Evolutionary conservation across 208 protist genomes (phyloP).

Genomic region (Sergeia podlipaevii): DNA sequence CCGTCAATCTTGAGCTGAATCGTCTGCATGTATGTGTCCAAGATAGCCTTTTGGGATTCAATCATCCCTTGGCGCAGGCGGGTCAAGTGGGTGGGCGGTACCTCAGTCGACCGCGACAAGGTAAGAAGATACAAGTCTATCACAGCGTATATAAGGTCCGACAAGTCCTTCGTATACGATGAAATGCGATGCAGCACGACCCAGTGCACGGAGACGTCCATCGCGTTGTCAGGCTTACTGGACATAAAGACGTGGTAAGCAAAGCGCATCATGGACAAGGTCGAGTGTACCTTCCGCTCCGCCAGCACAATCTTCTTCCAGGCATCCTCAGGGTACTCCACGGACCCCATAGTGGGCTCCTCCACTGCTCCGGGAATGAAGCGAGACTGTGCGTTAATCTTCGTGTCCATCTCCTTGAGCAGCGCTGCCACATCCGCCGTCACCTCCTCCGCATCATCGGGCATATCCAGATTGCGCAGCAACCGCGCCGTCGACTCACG

Average conservation of each 20-base stretch:
- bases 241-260: conserved; percentile 88
- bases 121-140: conserved; percentile 83
- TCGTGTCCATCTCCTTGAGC: conserved; percentile 70
- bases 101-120: conserved; percentile 65
- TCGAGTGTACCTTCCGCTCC: conserved; percentile 62
- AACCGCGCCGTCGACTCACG: conserved; percentile 71
- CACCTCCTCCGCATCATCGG: conserved; percentile 69
- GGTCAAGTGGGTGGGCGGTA: conserved; percentile 78
- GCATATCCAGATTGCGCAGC: conserved; percentile 87
- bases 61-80: conserved; percentile 75
- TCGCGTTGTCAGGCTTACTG: conserved; percentile 44
- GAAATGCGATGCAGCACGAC: conserved; percentile 87
- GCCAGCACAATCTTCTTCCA: conserved; percentile 70
- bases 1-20: conserved; percentile 67
- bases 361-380: conserved; percentile 79
- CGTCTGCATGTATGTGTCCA: conserved; percentile 82
- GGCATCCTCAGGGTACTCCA: conserved; percentile 66
- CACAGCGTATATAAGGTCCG: conserved; percentile 77
- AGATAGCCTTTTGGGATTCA: conserved; percentile 66
- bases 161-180: conserved; percentile 69
- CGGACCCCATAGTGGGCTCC: conserved; percentile 80
- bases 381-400: conserved; percentile 44
- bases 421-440: conserved; percentile 52
- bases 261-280: conserved; percentile 84
- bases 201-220: conserved; percentile 83